These are phyloP conservation scores for Sphaerobolus stellatus DNA, from an alignment of 1,284 basidiomycete species.

Conservation along the genomic window DNA sequence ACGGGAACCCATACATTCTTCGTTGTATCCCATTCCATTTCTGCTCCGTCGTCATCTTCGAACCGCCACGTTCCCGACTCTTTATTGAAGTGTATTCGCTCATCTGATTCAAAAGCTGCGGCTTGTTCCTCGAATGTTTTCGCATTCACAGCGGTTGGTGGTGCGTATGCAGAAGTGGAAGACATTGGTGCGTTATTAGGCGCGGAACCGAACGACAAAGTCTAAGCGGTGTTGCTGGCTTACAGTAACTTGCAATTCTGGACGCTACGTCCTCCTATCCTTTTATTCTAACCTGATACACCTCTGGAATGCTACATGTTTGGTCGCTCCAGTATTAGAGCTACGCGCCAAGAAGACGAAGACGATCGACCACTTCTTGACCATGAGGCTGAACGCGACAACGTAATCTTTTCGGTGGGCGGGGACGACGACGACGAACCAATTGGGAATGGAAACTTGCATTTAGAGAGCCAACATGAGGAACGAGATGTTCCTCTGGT, in stretches of 20 bases:
- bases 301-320: conserved; percentile 10
- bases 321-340: conserved; percentile 5
- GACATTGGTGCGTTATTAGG: conserved; percentile 1
- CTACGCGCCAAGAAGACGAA: conserved; percentile 11
- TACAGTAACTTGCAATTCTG: too few relatives aligned
- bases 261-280: too few relatives aligned
- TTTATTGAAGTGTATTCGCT: conserved; percentile 78
- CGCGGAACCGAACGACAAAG: background rate
- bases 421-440: conserved; percentile 45
- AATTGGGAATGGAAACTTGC: conserved; percentile 19
- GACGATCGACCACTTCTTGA: conserved; percentile 19
- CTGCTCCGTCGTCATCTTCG: conserved; percentile 85
- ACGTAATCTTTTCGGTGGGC: conserved; percentile 46
- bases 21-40: conserved; percentile 82
- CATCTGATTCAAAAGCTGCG: conserved; percentile 72
- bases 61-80: conserved; percentile 79
- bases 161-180: conserved; percentile 4
- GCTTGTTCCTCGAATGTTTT: conserved; percentile 44
- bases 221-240: too few relatives aligned
- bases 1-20: conserved; percentile 81
- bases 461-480: conserved; percentile 25
- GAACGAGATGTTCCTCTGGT: conserved; percentile 57
- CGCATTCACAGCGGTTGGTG: conserved; percentile 28
- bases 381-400: conserved; percentile 13
- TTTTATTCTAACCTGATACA: background rate